Percentiles rank a stretch among this genome's conserved stretches.
These are phyloP conservation scores for Yarrowia sp. DNA, from an alignment of 805 yeast genomes.

Conservation along the genomic window DNA sequence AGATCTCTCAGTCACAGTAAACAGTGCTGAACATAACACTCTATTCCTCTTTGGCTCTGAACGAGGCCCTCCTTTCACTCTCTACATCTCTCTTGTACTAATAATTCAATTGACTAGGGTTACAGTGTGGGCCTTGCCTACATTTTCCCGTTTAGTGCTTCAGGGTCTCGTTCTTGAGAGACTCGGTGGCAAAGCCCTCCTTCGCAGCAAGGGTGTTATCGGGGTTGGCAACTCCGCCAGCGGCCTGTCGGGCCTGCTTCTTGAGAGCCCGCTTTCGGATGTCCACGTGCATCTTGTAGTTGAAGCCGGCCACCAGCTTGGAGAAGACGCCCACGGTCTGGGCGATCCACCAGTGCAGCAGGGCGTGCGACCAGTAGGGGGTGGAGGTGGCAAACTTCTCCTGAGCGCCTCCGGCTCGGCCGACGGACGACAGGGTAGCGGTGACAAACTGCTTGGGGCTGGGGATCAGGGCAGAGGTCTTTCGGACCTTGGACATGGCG, in stretches of 20 bases:
- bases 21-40: too few species aligned
- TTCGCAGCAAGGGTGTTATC: background rate
- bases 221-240: slow-evolving; percentile 7
- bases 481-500: slow-evolving; percentile 92
- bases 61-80: too few species aligned
- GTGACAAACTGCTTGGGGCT: slow-evolving; percentile 79
- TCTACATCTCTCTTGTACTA: too few species aligned
- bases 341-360: slow-evolving; percentile 82
- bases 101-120: background rate
- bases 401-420: slow-evolving; percentile 91
- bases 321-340: slow-evolving; percentile 84
- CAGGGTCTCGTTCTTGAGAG: background rate
- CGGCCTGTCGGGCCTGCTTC: slow-evolving; percentile 51
- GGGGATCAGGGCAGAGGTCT: slow-evolving; percentile 78
- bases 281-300: slow-evolving; percentile 75
- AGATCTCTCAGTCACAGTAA: too few species aligned
- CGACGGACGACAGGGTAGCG: slow-evolving; percentile 69
- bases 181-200: slow-evolving; percentile 24
- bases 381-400: slow-evolving; percentile 85
- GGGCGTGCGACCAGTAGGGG: slow-evolving; percentile 93
- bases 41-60: too few species aligned
- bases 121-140: background rate
- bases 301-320: slow-evolving; percentile 68
- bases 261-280: slow-evolving; percentile 84
- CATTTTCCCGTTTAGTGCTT: background rate